These are phyloP conservation scores for Dryas octopetala DNA, from an alignment of 306 rosid species.

Conservation along the genomic window DNA sequence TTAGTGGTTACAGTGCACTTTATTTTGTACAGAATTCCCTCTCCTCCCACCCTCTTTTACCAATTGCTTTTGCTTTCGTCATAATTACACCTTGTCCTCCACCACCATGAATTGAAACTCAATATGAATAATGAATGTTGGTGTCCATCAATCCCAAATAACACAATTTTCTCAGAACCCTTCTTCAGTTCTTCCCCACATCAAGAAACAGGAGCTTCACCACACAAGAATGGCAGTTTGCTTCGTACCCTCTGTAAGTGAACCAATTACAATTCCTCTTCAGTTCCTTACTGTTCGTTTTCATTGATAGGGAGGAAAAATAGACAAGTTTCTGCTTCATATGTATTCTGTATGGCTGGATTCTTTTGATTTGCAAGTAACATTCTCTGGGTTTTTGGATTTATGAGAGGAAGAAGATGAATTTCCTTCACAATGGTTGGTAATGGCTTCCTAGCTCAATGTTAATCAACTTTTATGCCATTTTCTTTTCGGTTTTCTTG, in stretches of 20 bases:
- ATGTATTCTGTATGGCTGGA: no score
- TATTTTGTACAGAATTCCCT: slow-evolving; percentile 87
- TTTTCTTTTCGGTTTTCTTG: not conserved
- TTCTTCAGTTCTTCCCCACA: slow-evolving; percentile 28
- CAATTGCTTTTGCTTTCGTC: slow-evolving; percentile 55
- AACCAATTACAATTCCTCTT: no score
- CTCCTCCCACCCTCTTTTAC: slow-evolving; percentile 44
- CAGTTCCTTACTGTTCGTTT: no score
- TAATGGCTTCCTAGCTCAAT: slow-evolving; percentile 21
- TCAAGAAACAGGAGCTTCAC: not conserved
- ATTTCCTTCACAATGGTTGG: no score
- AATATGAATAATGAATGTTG: no score
- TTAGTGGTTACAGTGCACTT: slow-evolving; percentile 35
- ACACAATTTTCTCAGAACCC: slow-evolving; percentile 1
- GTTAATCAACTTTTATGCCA: not conserved
- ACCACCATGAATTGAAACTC: slow-evolving; percentile 6
- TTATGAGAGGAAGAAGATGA: no score
- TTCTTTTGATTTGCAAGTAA: not conserved
- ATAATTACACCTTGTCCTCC: slow-evolving; percentile 63
- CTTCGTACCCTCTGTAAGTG: no score
- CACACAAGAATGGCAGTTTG: no score
- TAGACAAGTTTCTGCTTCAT: no score
- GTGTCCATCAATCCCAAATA: no score
- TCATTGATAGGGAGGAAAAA: no score
- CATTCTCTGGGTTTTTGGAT: slow-evolving; percentile 11